Conservation (phyloP, 2,329 filamentous ascomycete genomes). For the Colletotrichum navitas region DNA sequence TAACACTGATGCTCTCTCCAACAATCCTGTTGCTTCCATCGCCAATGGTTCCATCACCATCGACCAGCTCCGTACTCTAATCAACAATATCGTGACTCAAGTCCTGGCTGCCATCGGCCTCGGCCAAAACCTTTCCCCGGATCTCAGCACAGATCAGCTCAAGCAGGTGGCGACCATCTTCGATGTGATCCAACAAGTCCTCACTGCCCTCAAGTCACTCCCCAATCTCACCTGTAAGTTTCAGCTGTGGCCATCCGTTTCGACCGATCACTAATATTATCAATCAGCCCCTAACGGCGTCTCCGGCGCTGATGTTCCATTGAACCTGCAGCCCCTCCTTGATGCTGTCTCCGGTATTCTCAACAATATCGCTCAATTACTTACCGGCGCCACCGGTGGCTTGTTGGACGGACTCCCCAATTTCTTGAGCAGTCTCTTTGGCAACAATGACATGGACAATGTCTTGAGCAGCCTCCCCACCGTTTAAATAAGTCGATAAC, state of each 20-base stretch:
- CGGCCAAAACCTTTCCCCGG: neutral
- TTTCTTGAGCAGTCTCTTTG: neutral
- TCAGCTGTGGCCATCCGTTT: neutral
- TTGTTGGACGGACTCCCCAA: neutral
- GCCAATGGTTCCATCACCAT: neutral
- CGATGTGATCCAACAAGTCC: too few relatives aligned
- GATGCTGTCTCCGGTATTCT: neutral
- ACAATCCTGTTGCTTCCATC: slow-evolving; percentile 2
- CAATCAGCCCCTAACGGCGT: neutral
- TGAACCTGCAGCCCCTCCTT: neutral
- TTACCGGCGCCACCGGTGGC: neutral
- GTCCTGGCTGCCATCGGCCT: neutral
- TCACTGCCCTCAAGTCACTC: neutral
- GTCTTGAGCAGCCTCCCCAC: neutral
- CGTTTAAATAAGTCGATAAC: neutral
- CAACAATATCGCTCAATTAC: neutral
- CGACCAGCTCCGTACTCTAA: neutral
- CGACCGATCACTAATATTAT: neutral
- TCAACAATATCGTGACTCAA: neutral
- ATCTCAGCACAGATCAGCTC: neutral
- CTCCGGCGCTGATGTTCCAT: neutral
- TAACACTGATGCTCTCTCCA: neutral
- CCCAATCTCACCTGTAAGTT: neutral
- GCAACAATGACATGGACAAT: neutral
- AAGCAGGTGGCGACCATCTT: too few relatives aligned